Conservation (phyloP, 352 stramenopile species). For the Globisporangium nodosum region DNA sequence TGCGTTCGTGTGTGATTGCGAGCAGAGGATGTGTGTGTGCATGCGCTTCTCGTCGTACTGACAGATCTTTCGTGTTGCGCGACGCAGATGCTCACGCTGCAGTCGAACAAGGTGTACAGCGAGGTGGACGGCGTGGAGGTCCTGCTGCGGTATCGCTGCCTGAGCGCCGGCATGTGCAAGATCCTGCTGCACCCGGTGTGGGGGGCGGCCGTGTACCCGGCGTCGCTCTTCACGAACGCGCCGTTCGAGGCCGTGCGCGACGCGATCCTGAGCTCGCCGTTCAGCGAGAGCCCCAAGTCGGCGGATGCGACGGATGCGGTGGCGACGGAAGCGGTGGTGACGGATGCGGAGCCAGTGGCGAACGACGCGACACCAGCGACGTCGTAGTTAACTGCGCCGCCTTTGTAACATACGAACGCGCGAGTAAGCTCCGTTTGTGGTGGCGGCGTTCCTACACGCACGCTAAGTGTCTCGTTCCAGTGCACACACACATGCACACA, state of each 20-base stretch:
- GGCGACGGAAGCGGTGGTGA: not conserved
- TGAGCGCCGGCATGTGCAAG: constrained; percentile 94
- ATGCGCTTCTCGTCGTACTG: not conserved
- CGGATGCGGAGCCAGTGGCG: not conserved
- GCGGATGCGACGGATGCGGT: not conserved
- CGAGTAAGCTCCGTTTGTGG: not conserved
- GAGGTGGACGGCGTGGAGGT: constrained; percentile 94
- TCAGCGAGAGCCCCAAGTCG: constrained; percentile 13
- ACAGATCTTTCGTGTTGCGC: not conserved
- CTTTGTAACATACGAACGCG: constrained; percentile 13
- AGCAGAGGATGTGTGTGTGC: no score
- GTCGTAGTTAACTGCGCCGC: not conserved
- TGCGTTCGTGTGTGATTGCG: constrained; percentile 27
- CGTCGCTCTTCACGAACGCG: constrained; percentile 94
- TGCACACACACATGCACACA: not conserved
- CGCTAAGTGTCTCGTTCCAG: no score
- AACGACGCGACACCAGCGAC: not conserved
- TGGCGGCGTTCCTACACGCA: no score
- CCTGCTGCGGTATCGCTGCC: constrained; percentile 74
- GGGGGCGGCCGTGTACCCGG: constrained; percentile 94
- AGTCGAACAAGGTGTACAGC: constrained; percentile 93
- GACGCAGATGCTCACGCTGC: constrained; percentile 85
- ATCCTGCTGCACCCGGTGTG: constrained; percentile 94
- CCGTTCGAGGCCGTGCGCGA: constrained; percentile 77
- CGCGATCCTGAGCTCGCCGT: constrained; percentile 32